Base-by-base conservation (phyloP, 2,329 filamentous ascomycete genomes). In the Phialophora tarda region DNA sequence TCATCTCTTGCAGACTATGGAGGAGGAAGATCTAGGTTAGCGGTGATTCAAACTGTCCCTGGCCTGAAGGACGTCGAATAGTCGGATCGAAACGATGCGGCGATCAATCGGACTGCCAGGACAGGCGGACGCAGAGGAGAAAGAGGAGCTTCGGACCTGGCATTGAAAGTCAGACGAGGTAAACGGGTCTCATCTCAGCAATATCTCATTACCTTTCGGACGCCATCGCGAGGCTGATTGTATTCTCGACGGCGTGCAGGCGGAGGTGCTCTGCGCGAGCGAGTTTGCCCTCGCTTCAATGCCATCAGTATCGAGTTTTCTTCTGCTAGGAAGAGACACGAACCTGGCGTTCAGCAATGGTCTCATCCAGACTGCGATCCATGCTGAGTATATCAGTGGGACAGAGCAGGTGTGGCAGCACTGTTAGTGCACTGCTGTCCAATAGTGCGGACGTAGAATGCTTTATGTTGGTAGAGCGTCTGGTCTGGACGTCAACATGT, bases 151-250 rank as follows among this genome's bases (percentile, higher is more conserved):
- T 64, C 65, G 65, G 68, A 70, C 69, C 64, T 71, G 34, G 11
- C 48, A 58, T 44, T 17, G 48, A 10, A n/a, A 44, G 57, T 69
- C 30, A 67, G 75, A 74, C 75, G 65, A 77, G 74, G 75, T 78
- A 72, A 67, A 78, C 78, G 76, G 77, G 81, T 80, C 79, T 81
- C 72, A 63, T 61, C 41, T 28, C 44, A 17, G 55, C 54, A 69
- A 28, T 14, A 4, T 34, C 28, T 72, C 48, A 75, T 54, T 78
- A 94, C 92, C 92, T 96, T 96, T 93, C 89, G 93, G 78, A 94
- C 86, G 81, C 91, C 91, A 81, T 95, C 91, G 81, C 91, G 89
- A 75, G 91, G 90, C 74, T 85, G 89, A 55, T 83, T 82, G 76
- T 80, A 77, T 65, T 79, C 77, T 71, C 82, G 78, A 72, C 81